These are phyloP conservation scores for Conoideocrella luteorostrata DNA, from an alignment of 2,329 filamentous ascomycete species.

Conservation along the genomic window DNA sequence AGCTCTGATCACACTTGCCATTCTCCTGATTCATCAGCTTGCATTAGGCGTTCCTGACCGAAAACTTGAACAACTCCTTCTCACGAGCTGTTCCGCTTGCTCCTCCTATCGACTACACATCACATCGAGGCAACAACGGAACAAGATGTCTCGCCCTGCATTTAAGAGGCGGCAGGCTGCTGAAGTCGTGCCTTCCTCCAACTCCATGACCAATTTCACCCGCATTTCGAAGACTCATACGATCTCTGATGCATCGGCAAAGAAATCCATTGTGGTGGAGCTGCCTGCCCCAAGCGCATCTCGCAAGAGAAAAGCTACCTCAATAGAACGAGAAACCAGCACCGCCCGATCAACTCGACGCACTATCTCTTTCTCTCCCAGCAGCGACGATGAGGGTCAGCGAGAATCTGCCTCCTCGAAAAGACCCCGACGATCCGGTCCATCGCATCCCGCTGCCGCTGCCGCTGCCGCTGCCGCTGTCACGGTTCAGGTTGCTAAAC, in stretches of 20 bases:
- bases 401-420: conserved; percentile 4
- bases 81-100: too few relatives aligned
- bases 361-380: conserved; percentile 27
- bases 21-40: neutral
- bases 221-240: conserved; percentile 39
- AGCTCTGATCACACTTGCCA: neutral
- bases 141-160: conserved; percentile 8
- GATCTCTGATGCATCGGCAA: conserved; percentile 20
- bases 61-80: too few relatives aligned
- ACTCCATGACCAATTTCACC: conserved; percentile 37
- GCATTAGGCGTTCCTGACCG: too few relatives aligned
- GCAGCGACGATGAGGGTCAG: conserved; percentile 23
- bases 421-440: conserved; percentile 17
- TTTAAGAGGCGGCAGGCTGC: conserved; percentile 12
- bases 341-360: conserved; percentile 17
- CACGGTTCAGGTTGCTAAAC: neutral
- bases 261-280: conserved; percentile 25
- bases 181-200: conserved; percentile 11
- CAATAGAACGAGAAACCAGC: conserved; percentile 18
- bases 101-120: too few relatives aligned
- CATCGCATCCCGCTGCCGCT: neutral
- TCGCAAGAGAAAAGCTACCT: conserved; percentile 33
- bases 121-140: too few relatives aligned
- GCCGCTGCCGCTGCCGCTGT: neutral
- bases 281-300: conserved; percentile 19